Evolutionary conservation across 176 grass and related monocot genomes (phyloP), one percentile per base, ranked within the genome.

Genomic region (Oropetium thomaeum): DNA sequence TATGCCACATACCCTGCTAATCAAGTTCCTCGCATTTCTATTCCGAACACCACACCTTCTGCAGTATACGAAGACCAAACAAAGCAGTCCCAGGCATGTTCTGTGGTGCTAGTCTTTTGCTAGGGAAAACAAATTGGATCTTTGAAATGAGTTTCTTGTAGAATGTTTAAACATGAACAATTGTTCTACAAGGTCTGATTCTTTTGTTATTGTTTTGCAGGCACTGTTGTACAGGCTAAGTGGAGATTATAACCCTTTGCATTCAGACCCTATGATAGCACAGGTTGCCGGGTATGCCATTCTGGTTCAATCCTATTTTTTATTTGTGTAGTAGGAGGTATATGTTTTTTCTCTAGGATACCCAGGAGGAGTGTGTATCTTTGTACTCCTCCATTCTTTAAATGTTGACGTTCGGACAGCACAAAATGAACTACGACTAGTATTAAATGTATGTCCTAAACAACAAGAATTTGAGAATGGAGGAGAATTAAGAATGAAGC

Each of bases 241-340:
- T 72, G 96, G 96, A 41, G 91, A 98, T 77, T 98, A 95, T 34
- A 98, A 98, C 84, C 96, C 96, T 73, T 87, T 98, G 74, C 96
- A 98, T 90, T 86, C 89, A 79, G 96, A 95, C 62, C 91, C 96
- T 78, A 78, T 76, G 75, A 52, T 95, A 77, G 89, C 96, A 74
- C 84, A 90, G 38, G 45, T 73, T 88, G 96, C 96, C 38, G 87
- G 96, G 96, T 99, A 89, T 92, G 89, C 5, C 52, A 51, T 57
- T 25, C 45, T 9, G 42, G 4, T 43, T 30, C 62, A 12, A 33
- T 61, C 47, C 48, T 52, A 2, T 51, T 52, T 52, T 52, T 7
- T 32, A 31, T 30, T 66, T 69, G 7, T 75, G 6, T 22, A 52
- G 19, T 20, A 22, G 44, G 3, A 47, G 44, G 14, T 47, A 47